Conservation (phyloP, 2,329 filamentous ascomycete species). For the Colletotrichum sojae region DNA sequence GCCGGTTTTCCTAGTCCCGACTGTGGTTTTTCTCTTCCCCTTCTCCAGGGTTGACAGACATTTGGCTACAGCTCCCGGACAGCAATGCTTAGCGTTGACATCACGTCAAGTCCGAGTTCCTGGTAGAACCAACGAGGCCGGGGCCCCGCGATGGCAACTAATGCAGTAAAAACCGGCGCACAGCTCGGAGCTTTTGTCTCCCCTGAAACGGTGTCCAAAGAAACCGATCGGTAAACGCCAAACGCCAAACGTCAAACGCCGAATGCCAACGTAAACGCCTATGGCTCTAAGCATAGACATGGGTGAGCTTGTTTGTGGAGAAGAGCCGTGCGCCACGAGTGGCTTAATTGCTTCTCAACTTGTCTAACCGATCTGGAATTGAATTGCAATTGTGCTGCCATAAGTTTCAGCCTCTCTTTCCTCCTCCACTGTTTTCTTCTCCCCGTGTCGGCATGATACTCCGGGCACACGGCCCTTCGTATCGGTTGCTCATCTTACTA, state of each 20-base stretch:
- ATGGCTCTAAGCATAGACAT: slow-evolving; percentile 2
- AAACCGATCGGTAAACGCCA: slow-evolving; percentile 3
- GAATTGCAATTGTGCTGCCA: neutral
- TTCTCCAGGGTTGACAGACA: neutral
- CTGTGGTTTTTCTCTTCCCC: neutral
- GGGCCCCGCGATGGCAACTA: neutral
- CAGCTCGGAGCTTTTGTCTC: neutral
- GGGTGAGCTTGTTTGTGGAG: neutral
- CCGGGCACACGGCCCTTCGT: neutral
- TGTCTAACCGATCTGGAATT: neutral
- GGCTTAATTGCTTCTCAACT: neutral
- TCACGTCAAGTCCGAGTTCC: slow-evolving; percentile 10
- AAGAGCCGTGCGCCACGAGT: neutral
- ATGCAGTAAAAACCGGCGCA: neutral
- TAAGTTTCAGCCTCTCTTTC: neutral
- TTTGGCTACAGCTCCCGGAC: neutral
- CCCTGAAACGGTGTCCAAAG: slow-evolving; percentile 7
- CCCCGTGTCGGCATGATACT: neutral
- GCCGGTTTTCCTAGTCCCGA: neutral
- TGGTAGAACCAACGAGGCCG: neutral
- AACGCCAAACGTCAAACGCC: neutral
- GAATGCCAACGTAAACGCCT: neutral
- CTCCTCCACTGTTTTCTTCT: neutral
- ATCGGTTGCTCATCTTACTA: slow-evolving; percentile 5
- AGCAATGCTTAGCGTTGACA: slow-evolving; percentile 6